Evolutionary conservation across 176 grass and related monocot species (phyloP).

Genomic region (Chloris gayana): DNA sequence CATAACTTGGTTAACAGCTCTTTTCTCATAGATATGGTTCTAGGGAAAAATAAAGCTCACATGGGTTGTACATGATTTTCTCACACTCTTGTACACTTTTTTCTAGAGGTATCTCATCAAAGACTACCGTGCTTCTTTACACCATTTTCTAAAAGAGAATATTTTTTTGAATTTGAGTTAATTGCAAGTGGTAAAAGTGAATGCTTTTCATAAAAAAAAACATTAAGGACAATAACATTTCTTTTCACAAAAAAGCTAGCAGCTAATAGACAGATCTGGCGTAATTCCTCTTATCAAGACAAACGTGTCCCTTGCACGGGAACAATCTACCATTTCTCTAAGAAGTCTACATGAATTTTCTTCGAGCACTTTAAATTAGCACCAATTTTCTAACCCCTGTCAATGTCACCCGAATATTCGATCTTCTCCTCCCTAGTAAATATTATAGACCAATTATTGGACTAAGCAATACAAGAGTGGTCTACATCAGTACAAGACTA

Average conservation of each 20-base stretch:
- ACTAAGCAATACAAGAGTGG: not conserved
- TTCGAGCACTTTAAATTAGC: not conserved
- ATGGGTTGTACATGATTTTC: not conserved
- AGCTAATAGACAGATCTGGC: too few species aligned
- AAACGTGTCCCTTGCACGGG: not conserved
- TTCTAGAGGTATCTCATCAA: slow-evolving; percentile 11
- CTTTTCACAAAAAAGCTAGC: too few species aligned
- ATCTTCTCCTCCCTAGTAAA: not conserved
- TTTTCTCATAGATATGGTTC: not conserved
- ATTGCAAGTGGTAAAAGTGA: not conserved
- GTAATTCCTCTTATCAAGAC: too few species aligned
- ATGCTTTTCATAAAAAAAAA: too few species aligned
- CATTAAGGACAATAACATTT: too few species aligned
- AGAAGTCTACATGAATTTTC: not conserved
- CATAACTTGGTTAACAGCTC: not conserved
- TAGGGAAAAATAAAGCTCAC: slow-evolving; percentile 20
- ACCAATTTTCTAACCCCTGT: not conserved
- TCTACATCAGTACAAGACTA: not conserved
- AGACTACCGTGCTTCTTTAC: not conserved
- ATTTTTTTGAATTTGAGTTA: not conserved
- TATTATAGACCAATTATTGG: not conserved
- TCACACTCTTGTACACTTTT: slow-evolving; percentile 23
- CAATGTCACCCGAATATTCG: not conserved
- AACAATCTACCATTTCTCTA: not conserved
- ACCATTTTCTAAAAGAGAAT: not conserved